Evolutionary conservation across 345 rosid species (phyloP).

Genomic region (Streptanthus diversifolius): DNA sequence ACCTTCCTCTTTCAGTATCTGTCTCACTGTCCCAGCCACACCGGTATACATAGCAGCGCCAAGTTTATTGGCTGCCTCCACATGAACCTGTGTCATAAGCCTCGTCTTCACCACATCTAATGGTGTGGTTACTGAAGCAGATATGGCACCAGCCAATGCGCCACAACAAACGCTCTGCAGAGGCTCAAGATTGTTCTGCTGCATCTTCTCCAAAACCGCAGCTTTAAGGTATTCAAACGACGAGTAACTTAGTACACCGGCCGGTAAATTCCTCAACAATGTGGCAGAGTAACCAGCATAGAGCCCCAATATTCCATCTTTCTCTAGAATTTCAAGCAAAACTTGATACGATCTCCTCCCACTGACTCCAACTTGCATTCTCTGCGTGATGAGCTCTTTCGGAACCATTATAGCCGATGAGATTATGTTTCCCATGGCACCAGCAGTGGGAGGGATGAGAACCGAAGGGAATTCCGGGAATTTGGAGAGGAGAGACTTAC

Average conservation of each 20-base stretch:
- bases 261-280: constrained; percentile 78
- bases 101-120: constrained; percentile 91
- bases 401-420: constrained; percentile 97
- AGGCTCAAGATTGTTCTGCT: constrained; percentile 66
- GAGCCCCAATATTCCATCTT: constrained; percentile 83
- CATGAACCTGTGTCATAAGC: constrained; percentile 79
- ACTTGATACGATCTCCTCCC: constrained; percentile 77
- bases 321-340: constrained; percentile 62
- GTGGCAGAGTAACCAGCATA: constrained; percentile 93
- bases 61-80: constrained; percentile 43
- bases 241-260: constrained; percentile 89
- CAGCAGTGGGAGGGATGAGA: constrained; percentile 89
- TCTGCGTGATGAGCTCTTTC: constrained; percentile 80
- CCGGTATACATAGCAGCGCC: constrained; percentile 66
- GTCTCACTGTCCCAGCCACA: constrained; percentile 57
- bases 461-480: constrained; percentile 57
- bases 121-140: constrained; percentile 83
- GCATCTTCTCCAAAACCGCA: constrained; percentile 59
- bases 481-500: constrained; percentile 74
- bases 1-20: constrained; percentile 88
- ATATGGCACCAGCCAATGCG: constrained; percentile 91
- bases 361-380: constrained; percentile 87
- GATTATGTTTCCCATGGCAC: constrained; percentile 92
- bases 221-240: constrained; percentile 88
- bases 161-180: constrained; percentile 85